Percentiles rank a stretch among this genome's conserved stretches.
Conservation (phyloP, 2,329 filamentous ascomycete genomes). For the Lasiodiplodia hormozganensis region DNA sequence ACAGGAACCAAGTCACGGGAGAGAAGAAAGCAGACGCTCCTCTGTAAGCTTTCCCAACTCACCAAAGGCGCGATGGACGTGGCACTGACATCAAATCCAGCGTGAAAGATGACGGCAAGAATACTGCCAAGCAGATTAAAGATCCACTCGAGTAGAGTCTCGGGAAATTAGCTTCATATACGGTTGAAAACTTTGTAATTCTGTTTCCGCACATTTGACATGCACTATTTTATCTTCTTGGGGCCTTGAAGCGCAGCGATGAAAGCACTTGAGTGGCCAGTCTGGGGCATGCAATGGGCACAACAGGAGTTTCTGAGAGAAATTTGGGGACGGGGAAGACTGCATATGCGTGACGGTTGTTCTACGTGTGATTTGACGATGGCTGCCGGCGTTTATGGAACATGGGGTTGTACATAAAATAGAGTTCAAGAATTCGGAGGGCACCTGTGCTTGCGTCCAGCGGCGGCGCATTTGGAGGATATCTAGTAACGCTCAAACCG, state of each 20-base stretch:
- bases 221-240: constrained; percentile 23
- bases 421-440: constrained; percentile 15
- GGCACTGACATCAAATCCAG: constrained; percentile 3
- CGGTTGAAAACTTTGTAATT: constrained; percentile 18
- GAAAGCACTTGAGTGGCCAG: background rate
- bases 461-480: background rate
- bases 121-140: constrained; percentile 28
- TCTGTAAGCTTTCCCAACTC: constrained; percentile 11
- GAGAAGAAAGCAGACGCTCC: constrained; percentile 22
- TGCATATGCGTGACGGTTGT: constrained; percentile 6
- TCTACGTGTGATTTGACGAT: constrained; percentile 11
- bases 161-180: constrained; percentile 18
- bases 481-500: background rate
- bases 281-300: background rate
- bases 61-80: too few species aligned
- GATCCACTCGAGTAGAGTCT: constrained; percentile 26
- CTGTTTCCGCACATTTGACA: constrained; percentile 8
- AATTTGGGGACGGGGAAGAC: constrained; percentile 3
- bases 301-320: constrained; percentile 12
- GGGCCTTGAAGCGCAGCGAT: background rate
- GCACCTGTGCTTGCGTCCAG: background rate
- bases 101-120: background rate
- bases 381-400: constrained; percentile 15
- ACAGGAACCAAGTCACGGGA: constrained; percentile 13
- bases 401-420: constrained; percentile 23